Evolutionary conservation across 768 basidiomycete genomes (phyloP), one percentile per base, ranked within the genome.

Genomic region (Dentipellis fragilis): DNA sequence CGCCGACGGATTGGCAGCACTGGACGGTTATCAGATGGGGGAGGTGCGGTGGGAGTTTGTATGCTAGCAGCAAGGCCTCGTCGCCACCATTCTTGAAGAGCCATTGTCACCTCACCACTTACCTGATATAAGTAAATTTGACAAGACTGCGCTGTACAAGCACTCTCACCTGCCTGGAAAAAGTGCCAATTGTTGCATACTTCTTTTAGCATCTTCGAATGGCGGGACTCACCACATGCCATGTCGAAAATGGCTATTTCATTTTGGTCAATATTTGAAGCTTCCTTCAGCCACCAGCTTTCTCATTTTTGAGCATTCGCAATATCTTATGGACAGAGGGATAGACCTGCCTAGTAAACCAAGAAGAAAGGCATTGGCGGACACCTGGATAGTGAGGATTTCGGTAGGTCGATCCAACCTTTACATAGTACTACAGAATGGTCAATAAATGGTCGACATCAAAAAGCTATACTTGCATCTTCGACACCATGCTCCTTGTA

Each of bases 381-480:
- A 87, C 74, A 6, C 83, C 84, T 2, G 81, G 83, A 59, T 80
- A 85, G 68, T 87, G 85, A 0, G 85, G 84, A 63, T 87, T 87
- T 11, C 85, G 78, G 67, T 89, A 87, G 10, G 78, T 80, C 17
- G 80, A 67, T n/a, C 80, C 79, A 1, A 86, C 83, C 70, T 80
- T 79, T 47, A 68, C 74, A 64, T 84, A 83, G 63, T 83, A 84
- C 83, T 84, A 40, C 12, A 34, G 22, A 37, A 36, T 29, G 46
- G 19, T 4, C 34, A 29, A 37, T 23, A 29, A 8, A 14, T 9
- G 14, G 12, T 12, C 37, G 19, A 37, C 19, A 16, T 19, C 10
- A 16, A 40, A 17, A 34, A 10, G 10, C 10, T 53, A 16, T 9
- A 54, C 73, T 11, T 63, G 80, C 83, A 63, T 84, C 77, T 52